phyloP scores from a whole-genome alignment of 1,284 basidiomycete species.

The Ustilago crameri region DNA sequence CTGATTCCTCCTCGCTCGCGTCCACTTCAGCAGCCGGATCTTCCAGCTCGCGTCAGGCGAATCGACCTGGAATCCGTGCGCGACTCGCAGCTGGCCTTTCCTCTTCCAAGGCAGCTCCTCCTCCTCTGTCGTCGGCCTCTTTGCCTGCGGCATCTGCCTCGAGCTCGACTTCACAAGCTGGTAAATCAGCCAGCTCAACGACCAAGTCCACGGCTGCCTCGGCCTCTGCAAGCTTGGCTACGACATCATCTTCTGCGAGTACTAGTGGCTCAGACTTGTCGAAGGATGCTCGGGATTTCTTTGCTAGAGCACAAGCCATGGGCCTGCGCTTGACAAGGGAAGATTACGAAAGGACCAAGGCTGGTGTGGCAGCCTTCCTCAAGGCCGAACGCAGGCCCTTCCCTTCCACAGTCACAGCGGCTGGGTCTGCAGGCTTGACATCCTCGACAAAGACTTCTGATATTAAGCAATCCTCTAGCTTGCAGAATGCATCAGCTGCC shows the following conservation, averaged over 20 bases:
- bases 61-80: slow-evolving; percentile 14
- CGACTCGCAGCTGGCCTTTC: slow-evolving; percentile 8
- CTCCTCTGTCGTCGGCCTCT: slow-evolving; percentile 5
- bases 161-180: neutral
- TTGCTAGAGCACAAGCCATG: slow-evolving; percentile 64
- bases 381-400: slow-evolving; percentile 57
- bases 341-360: slow-evolving; percentile 64
- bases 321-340: slow-evolving; percentile 62
- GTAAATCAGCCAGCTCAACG: slow-evolving; percentile 2
- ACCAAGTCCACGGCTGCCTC: slow-evolving; percentile 1
- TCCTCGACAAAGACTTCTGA: slow-evolving; percentile 12
- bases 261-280: slow-evolving; percentile 13
- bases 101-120: slow-evolving; percentile 8
- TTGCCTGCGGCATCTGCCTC: neutral
- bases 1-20: slow-evolving; percentile 6
- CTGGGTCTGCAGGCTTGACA: slow-evolving; percentile 6
- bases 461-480: slow-evolving; percentile 6
- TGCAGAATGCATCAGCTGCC: slow-evolving; percentile 1
- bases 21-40: slow-evolving; percentile 11
- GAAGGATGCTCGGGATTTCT: slow-evolving; percentile 61
- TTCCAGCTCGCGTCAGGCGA: slow-evolving; percentile 4
- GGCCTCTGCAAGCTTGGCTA: neutral
- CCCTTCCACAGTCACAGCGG: slow-evolving; percentile 5
- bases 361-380: slow-evolving; percentile 65
- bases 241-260: slow-evolving; percentile 5